Evolutionary conservation across 345 rosid species (phyloP).

Genomic region (Eucalyptus erythrocorys): DNA sequence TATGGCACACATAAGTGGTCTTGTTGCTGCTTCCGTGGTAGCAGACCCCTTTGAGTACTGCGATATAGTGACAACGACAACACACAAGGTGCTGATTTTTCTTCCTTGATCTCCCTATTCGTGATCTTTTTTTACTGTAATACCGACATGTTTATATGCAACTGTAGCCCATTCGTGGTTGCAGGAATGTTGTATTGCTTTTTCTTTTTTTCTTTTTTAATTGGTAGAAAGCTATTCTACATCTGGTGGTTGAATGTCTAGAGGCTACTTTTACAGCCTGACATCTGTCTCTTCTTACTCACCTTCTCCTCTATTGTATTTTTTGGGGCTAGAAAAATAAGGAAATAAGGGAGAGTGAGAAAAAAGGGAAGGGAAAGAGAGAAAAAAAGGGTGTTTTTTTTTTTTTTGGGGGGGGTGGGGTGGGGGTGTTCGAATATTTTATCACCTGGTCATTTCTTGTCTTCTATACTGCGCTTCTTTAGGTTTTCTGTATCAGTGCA

Average conservation of each 20-base stretch:
- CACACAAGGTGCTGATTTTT: constrained; percentile 56
- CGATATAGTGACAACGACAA: constrained; percentile 90
- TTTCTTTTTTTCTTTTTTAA: background rate
- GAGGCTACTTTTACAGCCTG: background rate
- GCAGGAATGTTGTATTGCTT: background rate
- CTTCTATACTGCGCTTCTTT: background rate
- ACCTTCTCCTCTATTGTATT: background rate
- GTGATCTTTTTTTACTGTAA: background rate
- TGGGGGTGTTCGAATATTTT: background rate
- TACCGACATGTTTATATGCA: background rate
- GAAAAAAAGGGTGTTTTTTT: too few relatives aligned
- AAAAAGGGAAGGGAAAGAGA: too few relatives aligned
- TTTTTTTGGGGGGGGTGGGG: too few relatives aligned
- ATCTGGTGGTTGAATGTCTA: background rate
- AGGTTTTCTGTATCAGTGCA: background rate
- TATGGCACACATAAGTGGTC: constrained; percentile 97
- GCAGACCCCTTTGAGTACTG: constrained; percentile 83
- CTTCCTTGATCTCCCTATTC: background rate
- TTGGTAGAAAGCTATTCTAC: background rate
- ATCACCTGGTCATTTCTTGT: background rate
- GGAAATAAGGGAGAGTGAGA: background rate
- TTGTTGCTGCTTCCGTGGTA: constrained; percentile 88
- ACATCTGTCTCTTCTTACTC: background rate
- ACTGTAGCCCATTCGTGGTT: background rate
- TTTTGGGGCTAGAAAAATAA: background rate